Conservation (phyloP, 805 yeast species). For the Wickerhamiella qilinensis region DNA sequence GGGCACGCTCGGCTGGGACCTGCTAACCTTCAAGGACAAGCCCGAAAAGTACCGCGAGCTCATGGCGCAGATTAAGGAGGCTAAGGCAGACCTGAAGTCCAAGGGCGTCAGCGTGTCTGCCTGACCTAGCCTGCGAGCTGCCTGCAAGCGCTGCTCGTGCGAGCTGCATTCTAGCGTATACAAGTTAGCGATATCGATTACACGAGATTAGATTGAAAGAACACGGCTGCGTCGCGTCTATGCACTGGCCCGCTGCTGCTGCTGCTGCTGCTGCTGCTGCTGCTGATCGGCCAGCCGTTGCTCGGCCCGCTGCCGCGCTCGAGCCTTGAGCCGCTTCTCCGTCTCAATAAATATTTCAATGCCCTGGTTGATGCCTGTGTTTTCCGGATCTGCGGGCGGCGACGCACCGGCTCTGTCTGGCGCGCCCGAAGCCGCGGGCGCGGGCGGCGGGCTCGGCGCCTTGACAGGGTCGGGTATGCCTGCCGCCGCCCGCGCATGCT, state of each 20-base stretch:
- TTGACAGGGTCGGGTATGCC: background rate
- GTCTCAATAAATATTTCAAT: slow-evolving; percentile 72
- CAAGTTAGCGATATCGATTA: no score
- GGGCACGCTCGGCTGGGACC: slow-evolving; percentile 53
- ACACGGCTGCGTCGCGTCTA: no score
- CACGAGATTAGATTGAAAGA: no score
- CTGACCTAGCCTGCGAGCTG: background rate
- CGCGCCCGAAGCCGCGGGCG: background rate
- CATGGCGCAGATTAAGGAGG: slow-evolving; percentile 42
- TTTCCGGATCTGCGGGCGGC: slow-evolving; percentile 21
- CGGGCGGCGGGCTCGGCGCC: background rate
- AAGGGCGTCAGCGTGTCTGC: slow-evolving; percentile 29
- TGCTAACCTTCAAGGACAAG: slow-evolving; percentile 53
- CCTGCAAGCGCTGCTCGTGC: no score
- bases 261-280: no score
- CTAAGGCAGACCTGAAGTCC: slow-evolving; percentile 38
- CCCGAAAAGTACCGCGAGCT: slow-evolving; percentile 50
- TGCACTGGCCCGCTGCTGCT: no score
- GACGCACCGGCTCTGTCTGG: slow-evolving; percentile 5
- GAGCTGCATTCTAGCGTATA: no score
- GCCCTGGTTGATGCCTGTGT: slow-evolving; percentile 50
- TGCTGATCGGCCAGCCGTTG: no score
- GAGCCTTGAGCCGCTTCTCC: slow-evolving; percentile 38
- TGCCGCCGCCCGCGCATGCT: slow-evolving; percentile 16
- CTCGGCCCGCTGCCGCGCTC: background rate